A percentile compares a stretch with the other conserved stretches of the same genome.
Evolutionary conservation across 1,284 basidiomycete species (phyloP).

Genomic region (Pisolithus thermaeus): DNA sequence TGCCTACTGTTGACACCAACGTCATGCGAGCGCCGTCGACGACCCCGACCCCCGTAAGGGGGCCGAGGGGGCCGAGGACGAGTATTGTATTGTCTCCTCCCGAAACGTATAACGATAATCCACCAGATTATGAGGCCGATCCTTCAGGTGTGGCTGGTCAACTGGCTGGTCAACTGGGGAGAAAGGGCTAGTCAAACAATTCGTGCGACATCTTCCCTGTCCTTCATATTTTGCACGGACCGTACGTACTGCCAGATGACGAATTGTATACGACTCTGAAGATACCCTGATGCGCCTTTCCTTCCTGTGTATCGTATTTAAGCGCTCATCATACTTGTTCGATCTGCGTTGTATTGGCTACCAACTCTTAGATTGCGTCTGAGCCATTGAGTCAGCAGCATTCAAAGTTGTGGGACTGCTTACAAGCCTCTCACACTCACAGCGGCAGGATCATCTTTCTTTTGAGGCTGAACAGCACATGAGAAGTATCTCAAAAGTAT

Average conservation of each 20-base stretch:
- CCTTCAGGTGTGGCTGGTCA: slow-evolving; percentile 41
- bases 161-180: slow-evolving; percentile 53
- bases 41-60: slow-evolving; percentile 34
- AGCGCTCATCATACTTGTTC: not conserved
- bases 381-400: no score
- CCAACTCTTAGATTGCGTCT: not conserved
- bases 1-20: slow-evolving; percentile 29
- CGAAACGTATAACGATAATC: slow-evolving; percentile 44
- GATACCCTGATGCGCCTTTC: not conserved
- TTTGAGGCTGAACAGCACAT: no score
- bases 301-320: not conserved
- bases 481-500: no score
- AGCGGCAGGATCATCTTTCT: no score
- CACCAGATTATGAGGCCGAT: slow-evolving; percentile 58
- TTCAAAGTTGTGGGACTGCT: no score
- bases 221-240: slow-evolving; percentile 14
- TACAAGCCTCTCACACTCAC: no score
- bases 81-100: slow-evolving; percentile 25
- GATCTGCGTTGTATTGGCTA: not conserved
- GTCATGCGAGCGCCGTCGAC: slow-evolving; percentile 21
- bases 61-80: slow-evolving; percentile 30
- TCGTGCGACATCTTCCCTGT: slow-evolving; percentile 1
- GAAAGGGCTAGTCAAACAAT: slow-evolving; percentile 27
- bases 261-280: not conserved
- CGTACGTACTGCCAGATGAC: slow-evolving; percentile 3